These are phyloP conservation scores for Gillenia trifoliata DNA, from an alignment of 306 rosid genomes.

Conservation along the genomic window DNA sequence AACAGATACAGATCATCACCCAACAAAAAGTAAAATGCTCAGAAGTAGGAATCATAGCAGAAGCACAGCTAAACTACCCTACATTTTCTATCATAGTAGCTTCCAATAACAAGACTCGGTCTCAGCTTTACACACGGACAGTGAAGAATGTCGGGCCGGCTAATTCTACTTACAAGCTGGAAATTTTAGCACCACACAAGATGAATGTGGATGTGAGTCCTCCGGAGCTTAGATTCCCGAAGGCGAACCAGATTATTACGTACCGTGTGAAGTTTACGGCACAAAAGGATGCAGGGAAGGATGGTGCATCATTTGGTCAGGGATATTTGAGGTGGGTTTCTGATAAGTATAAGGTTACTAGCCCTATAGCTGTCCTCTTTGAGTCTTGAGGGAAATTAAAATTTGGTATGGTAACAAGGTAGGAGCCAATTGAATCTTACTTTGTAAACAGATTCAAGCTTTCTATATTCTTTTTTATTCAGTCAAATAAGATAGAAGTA, in stretches of 20 bases:
- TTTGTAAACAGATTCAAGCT: not conserved
- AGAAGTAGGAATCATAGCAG: slow-evolving; percentile 14
- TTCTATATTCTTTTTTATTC: not conserved
- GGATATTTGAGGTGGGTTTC: slow-evolving; percentile 48
- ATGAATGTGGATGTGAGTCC: slow-evolving; percentile 25
- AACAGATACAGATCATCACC: slow-evolving; percentile 26
- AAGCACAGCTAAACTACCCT: slow-evolving; percentile 50
- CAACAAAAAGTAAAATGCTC: slow-evolving; percentile 30
- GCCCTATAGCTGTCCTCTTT: slow-evolving; percentile 31
- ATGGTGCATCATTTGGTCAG: slow-evolving; percentile 18
- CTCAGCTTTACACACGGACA: slow-evolving; percentile 38
- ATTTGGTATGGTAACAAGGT: not conserved
- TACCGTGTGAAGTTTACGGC: slow-evolving; percentile 30
- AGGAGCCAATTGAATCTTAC: not conserved
- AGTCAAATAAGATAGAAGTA: no score
- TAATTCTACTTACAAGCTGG: slow-evolving; percentile 26
- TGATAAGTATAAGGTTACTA: slow-evolving; percentile 28
- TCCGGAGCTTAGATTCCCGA: slow-evolving; percentile 19
- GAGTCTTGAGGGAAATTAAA: not conserved
- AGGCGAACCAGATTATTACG: slow-evolving; percentile 29
- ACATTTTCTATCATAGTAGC: slow-evolving; percentile 33
- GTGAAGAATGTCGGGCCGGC: slow-evolving; percentile 49
- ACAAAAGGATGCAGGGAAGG: not conserved
- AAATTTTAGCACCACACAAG: slow-evolving; percentile 22
- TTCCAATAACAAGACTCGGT: not conserved